Base-by-base conservation (phyloP, 106 monocot species). In the Iris macrosiphon region DNA sequence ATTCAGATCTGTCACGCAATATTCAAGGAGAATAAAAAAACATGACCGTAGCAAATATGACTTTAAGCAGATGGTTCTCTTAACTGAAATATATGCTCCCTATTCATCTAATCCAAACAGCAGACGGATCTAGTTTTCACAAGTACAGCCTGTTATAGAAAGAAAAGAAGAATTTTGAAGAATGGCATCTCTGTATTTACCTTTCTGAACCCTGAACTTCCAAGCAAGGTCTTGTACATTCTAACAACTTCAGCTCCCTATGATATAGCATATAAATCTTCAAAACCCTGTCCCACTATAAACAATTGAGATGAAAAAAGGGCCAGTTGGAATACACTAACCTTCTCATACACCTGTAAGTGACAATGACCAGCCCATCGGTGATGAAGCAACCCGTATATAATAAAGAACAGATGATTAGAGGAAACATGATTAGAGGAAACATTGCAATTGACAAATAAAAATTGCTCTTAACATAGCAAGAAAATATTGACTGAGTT, bases 191-290 rank as follows among this genome's bases (percentile, higher is more conserved):
- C 29, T 15, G 30, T 16, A 63, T n/a, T 37, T 84, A 98, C 96
- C 61, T 91, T 98, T 47, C 96, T 73, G 65, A 98, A 98, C 24
- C 96, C 90, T 40, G 70, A 60, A 41, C 65, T 79, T 59, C 91
- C 96, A 67, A 98, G 91, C 64, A 98, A 68, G 13, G 96, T 98
- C 83, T 98, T 98, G 75, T 98, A 98, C 96, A 98, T 98, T 73
- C 96, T 87, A 29, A 98, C 96, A 64, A 98, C 91, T 73, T 98
- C 96, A 73, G 96, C 96, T 40, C 96, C 96, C 96, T 98, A 49
- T 40, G 44, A 60, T 26, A 23, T 31, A 51, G 12, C 17, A 66
- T 2, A 32, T 48, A 35, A 41, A 15, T 21, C 37, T 29, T 32
- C 3, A 55, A 28, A 34, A 33, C 0, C 3, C n/a, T n/a, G n/a